phyloP scores from a whole-genome alignment of 441 rosid species.

The Macaranga tanarius region DNA sequence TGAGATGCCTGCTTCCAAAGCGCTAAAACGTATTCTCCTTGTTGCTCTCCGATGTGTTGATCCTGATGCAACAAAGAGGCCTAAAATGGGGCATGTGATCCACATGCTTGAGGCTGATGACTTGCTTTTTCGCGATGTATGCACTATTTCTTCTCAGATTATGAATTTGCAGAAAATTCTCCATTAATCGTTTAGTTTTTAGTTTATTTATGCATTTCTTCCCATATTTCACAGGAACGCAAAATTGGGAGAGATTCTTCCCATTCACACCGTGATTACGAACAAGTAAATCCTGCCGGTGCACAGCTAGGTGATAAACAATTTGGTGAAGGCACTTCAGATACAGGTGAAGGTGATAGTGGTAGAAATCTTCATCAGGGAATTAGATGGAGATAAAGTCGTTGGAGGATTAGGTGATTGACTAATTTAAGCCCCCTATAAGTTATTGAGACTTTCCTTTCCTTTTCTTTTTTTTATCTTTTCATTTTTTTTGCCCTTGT shows the following conservation, averaged over 20 bases:
- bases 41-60: slow-evolving; percentile 94
- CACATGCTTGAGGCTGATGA: slow-evolving; percentile 98
- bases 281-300: slow-evolving; percentile 27
- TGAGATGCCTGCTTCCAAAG: slow-evolving; percentile 82
- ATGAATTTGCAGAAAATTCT: slow-evolving; percentile 1
- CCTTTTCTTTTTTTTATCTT: background rate
- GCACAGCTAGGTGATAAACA: slow-evolving; percentile 37
- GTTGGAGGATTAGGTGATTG: slow-evolving; percentile 38
- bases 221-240: slow-evolving; percentile 48
- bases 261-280: slow-evolving; percentile 27
- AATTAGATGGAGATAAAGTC: slow-evolving; percentile 43
- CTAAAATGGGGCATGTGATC: slow-evolving; percentile 93
- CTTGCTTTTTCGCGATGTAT: slow-evolving; percentile 68
- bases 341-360: slow-evolving; percentile 50
- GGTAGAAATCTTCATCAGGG: slow-evolving; percentile 47
- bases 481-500: background rate
- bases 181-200: slow-evolving; percentile 5
- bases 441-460: slow-evolving; percentile 11
- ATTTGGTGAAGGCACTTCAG: slow-evolving; percentile 41
- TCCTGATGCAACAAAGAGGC: slow-evolving; percentile 95
- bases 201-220: background rate
- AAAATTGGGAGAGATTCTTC: slow-evolving; percentile 54
- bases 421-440: slow-evolving; percentile 20
- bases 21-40: slow-evolving; percentile 75
- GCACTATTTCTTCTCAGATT: slow-evolving; percentile 10